Conservation (phyloP, 108 stramenopile species). For the Discostella pseudostelligera region DNA sequence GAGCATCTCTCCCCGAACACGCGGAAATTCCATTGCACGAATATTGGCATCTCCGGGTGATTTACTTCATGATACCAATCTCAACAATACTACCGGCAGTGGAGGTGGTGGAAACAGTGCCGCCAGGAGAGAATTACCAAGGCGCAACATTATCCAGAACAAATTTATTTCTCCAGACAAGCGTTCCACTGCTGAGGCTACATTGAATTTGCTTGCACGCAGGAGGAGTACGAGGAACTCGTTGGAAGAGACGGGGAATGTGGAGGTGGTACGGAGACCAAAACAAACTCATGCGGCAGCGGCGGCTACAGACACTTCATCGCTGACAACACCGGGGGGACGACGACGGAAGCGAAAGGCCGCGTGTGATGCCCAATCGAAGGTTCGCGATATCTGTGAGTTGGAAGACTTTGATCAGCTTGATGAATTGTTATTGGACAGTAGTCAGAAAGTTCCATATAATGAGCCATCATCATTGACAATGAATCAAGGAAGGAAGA, state of each 20-base stretch:
- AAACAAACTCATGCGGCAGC: not conserved
- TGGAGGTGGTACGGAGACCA: no score
- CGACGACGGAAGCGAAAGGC: slow-evolving; percentile 3
- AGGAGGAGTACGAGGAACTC: not conserved
- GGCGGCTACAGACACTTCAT: not conserved
- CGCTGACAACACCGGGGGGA: not conserved
- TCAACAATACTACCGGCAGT: not conserved
- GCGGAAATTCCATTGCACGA: slow-evolving; percentile 9
- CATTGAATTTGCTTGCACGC: slow-evolving; percentile 13
- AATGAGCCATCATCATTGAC: not conserved
- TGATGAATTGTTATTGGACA: not conserved
- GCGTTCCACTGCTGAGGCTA: slow-evolving; percentile 19
- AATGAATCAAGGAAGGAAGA: not conserved
- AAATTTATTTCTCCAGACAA: slow-evolving; percentile 2
- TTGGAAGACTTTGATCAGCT: slow-evolving; percentile 1
- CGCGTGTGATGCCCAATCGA: not conserved
- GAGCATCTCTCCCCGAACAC: slow-evolving; percentile 13
- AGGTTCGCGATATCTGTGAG: not conserved
- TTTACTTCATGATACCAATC: not conserved
- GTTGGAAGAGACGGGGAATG: not conserved
- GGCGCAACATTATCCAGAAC: no score
- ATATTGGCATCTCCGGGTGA: slow-evolving; percentile 10
- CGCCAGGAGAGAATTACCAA: no score
- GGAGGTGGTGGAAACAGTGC: no score
- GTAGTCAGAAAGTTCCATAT: not conserved